Conservation (phyloP, 768 basidiomycete genomes). For the Tricholoma saponaceum region DNA sequence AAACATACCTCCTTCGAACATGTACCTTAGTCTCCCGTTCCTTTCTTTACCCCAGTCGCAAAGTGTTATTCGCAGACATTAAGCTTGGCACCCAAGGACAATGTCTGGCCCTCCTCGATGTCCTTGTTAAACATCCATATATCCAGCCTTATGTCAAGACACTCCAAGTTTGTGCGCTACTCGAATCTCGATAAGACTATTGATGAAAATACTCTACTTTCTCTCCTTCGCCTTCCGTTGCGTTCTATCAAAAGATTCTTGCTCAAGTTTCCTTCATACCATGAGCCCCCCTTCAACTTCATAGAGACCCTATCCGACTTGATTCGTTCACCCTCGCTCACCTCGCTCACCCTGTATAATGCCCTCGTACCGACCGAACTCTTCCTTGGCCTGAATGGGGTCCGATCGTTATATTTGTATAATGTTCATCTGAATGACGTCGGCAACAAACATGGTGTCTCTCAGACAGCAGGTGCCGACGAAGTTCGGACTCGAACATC, state of each 20-base stretch:
- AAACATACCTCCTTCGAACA: too few species aligned
- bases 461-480: neutral
- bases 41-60: too few species aligned
- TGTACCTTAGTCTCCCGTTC: too few species aligned
- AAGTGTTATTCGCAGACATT: too few species aligned
- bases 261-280: neutral
- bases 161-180: neutral
- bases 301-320: neutral
- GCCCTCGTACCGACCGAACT: neutral
- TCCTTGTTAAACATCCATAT: neutral
- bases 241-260: neutral
- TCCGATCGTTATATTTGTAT: neutral
- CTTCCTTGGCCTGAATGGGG: neutral
- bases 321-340: neutral
- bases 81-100: neutral
- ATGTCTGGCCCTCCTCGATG: neutral
- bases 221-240: neutral
- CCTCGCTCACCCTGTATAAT: neutral
- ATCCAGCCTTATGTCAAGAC: neutral
- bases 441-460: neutral
- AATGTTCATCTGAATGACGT: neutral
- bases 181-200: too few species aligned
- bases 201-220: neutral
- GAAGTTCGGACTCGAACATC: neutral
- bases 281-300: neutral